Base-by-base conservation (phyloP, 495 filamentous ascomycete species). In the Lasiosphaeris hirsuta region DNA sequence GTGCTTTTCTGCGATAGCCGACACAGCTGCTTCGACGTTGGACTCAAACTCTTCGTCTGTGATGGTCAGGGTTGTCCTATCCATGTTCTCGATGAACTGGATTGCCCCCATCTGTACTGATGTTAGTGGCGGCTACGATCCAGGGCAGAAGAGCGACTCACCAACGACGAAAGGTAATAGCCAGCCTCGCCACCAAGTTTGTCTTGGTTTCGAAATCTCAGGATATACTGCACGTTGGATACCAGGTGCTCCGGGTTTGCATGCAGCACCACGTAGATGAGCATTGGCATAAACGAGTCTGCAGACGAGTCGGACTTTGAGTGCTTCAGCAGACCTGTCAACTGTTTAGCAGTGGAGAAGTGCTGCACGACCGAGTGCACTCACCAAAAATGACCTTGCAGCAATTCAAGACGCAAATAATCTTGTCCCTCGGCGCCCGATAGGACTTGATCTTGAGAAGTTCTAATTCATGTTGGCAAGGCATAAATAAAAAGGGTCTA, bases 321-420 rank as follows among this genome's bases (percentile, higher is more conserved):
- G 70, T 96, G 95, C 56, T 90, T 91, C 48, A 98, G 78, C 15
- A 96, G 80, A n/a, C 90, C 89, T 92, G 56, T 14, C 4, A 41
- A 54, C 11, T 6, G 43, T 74, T 74, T 50, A 73, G 63, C n/a
- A n/a, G 8, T 10, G 41, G 10, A 40, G 23, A 38, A 38, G 15
- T 51, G 3, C 18, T 30, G 10, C n/a, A 15, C 17, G 9, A 17
- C 23, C 23, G 11, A 8, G 8, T 15, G 18, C 15, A 65, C 81
- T 63, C 70, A 90, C 92, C 94, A 76, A 99, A 97, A 52, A 99
- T 97, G 53, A 99, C 94, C 71, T 99, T 99, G 81, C 94, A 99
- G 74, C 92, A 96, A 73, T 99, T 99, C 44, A 99, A 73, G 50
- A 97, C 90, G 71, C 94, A 97, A 44, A 99, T 97, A 15, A 99